Evolutionary conservation across 805 yeast genomes (phyloP).

Genomic region (Saccharomycopsis guyanensis): DNA sequence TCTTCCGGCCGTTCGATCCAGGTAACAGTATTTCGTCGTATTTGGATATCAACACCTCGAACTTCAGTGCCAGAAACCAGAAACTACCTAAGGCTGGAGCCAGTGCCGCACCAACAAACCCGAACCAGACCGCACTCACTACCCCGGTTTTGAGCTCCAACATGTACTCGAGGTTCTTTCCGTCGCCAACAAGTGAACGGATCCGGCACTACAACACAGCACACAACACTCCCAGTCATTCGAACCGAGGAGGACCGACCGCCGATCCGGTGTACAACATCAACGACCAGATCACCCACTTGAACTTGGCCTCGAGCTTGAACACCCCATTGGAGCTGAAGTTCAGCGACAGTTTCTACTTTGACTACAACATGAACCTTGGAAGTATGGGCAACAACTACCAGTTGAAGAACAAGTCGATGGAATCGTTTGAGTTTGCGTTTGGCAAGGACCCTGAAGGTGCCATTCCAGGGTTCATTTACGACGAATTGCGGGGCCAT

Average conservation of each 20-base stretch:
- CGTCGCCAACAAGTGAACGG: slow-evolving; percentile 20
- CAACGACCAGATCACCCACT: slow-evolving; percentile 6
- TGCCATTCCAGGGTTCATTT: slow-evolving; percentile 4
- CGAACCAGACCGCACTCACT: slow-evolving; percentile 1
- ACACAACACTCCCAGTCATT: slow-evolving; percentile 5
- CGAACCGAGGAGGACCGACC: background rate
- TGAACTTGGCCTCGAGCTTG: too few relatives aligned
- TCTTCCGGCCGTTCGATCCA: slow-evolving; percentile 2
- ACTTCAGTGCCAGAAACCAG: too few relatives aligned
- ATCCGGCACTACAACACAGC: slow-evolving; percentile 7
- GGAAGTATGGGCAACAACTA: too few relatives aligned
- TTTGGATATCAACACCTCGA: slow-evolving; percentile 10
- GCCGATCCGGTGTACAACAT: background rate
- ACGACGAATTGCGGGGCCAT: background rate
- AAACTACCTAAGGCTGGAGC: too few relatives aligned
- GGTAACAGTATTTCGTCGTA: slow-evolving; percentile 15
- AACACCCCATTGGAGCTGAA: background rate
- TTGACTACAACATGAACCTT: too few relatives aligned
- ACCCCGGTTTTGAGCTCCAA: slow-evolving; percentile 18
- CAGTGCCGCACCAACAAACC: background rate
- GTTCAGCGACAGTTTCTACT: background rate
- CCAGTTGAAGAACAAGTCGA: slow-evolving; percentile 7
- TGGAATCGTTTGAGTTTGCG: slow-evolving; percentile 11
- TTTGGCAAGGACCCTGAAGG: too few relatives aligned
- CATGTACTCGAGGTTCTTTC: slow-evolving; percentile 19